Conservation (phyloP, 805 yeast species). For the Ogataea ganodermae region DNA sequence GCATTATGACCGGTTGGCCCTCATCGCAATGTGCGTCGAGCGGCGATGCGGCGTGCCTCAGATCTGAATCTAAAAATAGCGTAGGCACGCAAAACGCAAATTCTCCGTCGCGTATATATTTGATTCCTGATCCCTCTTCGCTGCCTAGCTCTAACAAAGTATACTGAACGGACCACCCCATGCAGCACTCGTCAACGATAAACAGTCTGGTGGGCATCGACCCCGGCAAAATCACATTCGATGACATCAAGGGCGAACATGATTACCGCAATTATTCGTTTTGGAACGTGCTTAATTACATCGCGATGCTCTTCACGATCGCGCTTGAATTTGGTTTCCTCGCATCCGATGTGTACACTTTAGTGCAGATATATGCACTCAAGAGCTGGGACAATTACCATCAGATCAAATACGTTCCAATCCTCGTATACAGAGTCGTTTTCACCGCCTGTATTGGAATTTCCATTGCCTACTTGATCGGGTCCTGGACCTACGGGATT, state of each 20-base stretch:
- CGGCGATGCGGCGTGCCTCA: not conserved
- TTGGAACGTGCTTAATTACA: constrained; percentile 47
- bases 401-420: constrained; percentile 35
- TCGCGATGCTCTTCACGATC: constrained; percentile 40
- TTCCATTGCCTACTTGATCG: constrained; percentile 58
- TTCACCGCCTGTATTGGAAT: constrained; percentile 70
- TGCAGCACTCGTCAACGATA: not conserved
- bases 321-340: constrained; percentile 54
- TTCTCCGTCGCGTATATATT: not conserved
- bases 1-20: not conserved
- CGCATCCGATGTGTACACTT: constrained; percentile 76
- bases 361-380: constrained; percentile 70
- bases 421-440: constrained; percentile 32
- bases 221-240: constrained; percentile 29
- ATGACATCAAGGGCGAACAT: constrained; percentile 34
- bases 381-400: constrained; percentile 42
- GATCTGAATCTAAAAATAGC: constrained; percentile 7
- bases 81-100: constrained; percentile 1
- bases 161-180: not conserved
- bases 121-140: not conserved
- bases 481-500: constrained; percentile 60
- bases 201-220: constrained; percentile 16
- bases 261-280: constrained; percentile 39
- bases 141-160: not conserved
- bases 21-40: not conserved